Conservation (phyloP, 2,329 filamentous ascomycete genomes). For the Berkeleyomyces rouxiae region DNA sequence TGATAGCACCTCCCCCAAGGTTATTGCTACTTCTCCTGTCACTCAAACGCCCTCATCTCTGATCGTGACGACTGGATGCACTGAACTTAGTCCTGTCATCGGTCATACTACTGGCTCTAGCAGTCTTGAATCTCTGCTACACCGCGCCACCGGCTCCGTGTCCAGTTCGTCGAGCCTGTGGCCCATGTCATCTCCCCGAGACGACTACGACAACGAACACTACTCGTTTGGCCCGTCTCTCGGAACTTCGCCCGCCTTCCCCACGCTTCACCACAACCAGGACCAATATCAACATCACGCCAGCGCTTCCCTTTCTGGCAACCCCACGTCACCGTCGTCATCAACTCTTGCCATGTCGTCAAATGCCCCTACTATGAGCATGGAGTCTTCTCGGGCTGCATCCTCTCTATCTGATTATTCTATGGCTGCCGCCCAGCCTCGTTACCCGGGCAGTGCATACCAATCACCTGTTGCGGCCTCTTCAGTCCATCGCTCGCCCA, state of each 20-base stretch:
- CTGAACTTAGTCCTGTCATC: not conserved
- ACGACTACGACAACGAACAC: conserved; percentile 25
- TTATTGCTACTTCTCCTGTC: not conserved
- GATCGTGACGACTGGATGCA: not conserved
- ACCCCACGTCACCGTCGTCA: not conserved
- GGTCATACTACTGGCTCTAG: conserved; percentile 2
- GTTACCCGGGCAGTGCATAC: conserved; percentile 5
- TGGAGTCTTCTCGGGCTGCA: not conserved
- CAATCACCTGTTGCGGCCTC: not conserved
- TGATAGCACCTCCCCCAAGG: not conserved
- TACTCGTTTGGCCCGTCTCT: conserved; percentile 15
- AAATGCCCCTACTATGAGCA: not conserved
- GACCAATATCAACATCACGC: not conserved
- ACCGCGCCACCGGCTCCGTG: conserved; percentile 16
- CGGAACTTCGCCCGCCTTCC: not conserved
- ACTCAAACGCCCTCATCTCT: not conserved
- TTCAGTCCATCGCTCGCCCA: not conserved
- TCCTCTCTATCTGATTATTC: conserved; percentile 5
- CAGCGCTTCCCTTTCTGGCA: not conserved
- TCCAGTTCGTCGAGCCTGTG: conserved; percentile 16
- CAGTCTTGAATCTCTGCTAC: conserved; percentile 3
- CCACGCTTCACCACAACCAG: not conserved
- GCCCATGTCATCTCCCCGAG: conserved; percentile 23
- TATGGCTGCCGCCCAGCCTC: not conserved
- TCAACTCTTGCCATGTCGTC: not conserved